phyloP scores from a whole-genome alignment of 495 filamentous ascomycete genomes.

The Trichoderma asperelloides region DNA sequence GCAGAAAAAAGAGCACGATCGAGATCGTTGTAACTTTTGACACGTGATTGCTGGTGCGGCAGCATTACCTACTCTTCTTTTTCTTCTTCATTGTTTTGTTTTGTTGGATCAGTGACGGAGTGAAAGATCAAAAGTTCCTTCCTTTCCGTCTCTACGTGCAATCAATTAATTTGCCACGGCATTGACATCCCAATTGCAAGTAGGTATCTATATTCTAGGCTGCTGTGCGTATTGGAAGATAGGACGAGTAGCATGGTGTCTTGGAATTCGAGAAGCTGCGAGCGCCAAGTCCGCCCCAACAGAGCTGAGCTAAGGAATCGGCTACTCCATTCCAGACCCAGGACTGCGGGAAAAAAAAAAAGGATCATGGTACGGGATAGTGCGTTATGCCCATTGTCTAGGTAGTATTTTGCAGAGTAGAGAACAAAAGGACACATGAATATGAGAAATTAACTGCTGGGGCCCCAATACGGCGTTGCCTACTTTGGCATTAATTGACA shows the following conservation, averaged over 20 bases:
- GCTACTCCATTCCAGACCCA: neutral
- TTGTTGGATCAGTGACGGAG: neutral
- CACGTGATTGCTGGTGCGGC: neutral
- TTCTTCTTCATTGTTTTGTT: neutral
- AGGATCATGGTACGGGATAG: neutral
- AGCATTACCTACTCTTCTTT: neutral
- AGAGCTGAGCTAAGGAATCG: neutral
- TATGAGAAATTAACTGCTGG: neutral
- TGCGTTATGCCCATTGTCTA: neutral
- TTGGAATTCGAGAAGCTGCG: neutral
- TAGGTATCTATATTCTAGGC: neutral
- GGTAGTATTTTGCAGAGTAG: neutral
- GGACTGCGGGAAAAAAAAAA: neutral
- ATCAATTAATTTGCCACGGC: no score
- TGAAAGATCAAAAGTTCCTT: neutral
- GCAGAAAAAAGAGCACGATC: neutral
- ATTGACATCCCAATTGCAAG: neutral
- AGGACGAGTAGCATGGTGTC: neutral
- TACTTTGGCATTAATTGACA: neutral
- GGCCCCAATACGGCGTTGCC: conserved; percentile 3
- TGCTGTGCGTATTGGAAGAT: no score
- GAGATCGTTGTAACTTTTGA: neutral
- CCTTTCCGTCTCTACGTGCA: neutral
- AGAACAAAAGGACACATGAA: neutral
- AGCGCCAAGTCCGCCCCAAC: neutral